phyloP scores from a whole-genome alignment of 2,329 filamentous ascomycete species.

The Colletotrichum eremochloae region DNA sequence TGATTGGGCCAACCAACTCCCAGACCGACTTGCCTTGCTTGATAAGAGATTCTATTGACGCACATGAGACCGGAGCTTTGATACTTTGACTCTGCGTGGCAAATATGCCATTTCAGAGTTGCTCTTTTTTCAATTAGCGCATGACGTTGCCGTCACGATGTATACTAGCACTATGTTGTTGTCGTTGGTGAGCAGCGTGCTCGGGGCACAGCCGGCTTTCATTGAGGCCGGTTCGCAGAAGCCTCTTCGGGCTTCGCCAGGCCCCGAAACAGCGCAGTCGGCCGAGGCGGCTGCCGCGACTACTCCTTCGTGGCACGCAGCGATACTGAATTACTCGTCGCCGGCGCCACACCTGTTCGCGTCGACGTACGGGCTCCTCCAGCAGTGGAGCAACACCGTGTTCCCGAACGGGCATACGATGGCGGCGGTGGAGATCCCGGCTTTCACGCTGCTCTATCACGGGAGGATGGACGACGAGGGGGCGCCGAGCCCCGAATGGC shows the following conservation, averaged over 20 bases:
- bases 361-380: conserved; percentile 59
- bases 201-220: background rate
- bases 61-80: conserved; percentile 13
- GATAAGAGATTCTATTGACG: conserved; percentile 18
- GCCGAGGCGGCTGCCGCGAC: background rate
- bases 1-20: conserved; percentile 32
- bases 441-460: conserved; percentile 64
- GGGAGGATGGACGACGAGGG: conserved; percentile 56
- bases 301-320: background rate
- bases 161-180: background rate
- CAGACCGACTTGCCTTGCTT: conserved; percentile 14
- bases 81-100: conserved; percentile 14
- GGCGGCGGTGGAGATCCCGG: conserved; percentile 59
- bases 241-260: background rate
- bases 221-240: conserved; percentile 17
- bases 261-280: background rate
- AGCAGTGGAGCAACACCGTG: conserved; percentile 65
- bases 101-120: background rate
- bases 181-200: background rate
- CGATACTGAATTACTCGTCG: conserved; percentile 60
- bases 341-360: conserved; percentile 63
- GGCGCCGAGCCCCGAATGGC: conserved; percentile 64
- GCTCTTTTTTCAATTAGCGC: background rate
- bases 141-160: conserved; percentile 2
- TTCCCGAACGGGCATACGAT: conserved; percentile 64